phyloP scores from a whole-genome alignment of 495 filamentous ascomycete species.

The Neurospora sp. region DNA sequence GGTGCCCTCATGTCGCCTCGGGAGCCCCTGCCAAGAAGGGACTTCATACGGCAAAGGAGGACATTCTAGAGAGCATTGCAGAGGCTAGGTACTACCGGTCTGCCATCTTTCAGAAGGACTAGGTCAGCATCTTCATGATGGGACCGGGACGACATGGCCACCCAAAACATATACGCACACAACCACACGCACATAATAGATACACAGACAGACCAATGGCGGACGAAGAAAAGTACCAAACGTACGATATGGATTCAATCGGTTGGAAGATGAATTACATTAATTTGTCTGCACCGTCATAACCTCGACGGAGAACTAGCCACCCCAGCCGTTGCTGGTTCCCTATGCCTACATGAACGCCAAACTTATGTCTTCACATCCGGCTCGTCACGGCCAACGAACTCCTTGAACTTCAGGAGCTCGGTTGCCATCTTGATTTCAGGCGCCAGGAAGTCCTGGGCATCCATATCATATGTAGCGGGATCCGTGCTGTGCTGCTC shows the following conservation, averaged over 20 bases:
- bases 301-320: neutral
- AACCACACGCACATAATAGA: neutral
- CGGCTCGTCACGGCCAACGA: constrained; percentile 79
- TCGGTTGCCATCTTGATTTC: constrained; percentile 75
- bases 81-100: constrained; percentile 77
- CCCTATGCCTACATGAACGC: neutral
- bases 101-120: constrained; percentile 41
- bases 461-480: constrained; percentile 62
- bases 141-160: neutral
- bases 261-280: neutral
- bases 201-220: neutral
- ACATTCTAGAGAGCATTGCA: constrained; percentile 91
- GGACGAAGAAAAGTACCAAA: neutral
- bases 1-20: constrained; percentile 41
- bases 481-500: constrained; percentile 78
- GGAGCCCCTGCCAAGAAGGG: constrained; percentile 58
- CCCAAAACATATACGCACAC: neutral
- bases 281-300: neutral
- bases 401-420: constrained; percentile 82
- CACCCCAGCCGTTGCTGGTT: neutral
- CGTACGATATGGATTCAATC: neutral
- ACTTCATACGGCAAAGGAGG: constrained; percentile 72
- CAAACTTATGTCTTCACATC: constrained; percentile 77
- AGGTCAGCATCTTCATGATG: neutral
- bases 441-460: constrained; percentile 89